Evolutionary conservation across 805 yeast species (phyloP), one percentile per base, ranked within the genome.

Genomic region (Starmera caribaea): DNA sequence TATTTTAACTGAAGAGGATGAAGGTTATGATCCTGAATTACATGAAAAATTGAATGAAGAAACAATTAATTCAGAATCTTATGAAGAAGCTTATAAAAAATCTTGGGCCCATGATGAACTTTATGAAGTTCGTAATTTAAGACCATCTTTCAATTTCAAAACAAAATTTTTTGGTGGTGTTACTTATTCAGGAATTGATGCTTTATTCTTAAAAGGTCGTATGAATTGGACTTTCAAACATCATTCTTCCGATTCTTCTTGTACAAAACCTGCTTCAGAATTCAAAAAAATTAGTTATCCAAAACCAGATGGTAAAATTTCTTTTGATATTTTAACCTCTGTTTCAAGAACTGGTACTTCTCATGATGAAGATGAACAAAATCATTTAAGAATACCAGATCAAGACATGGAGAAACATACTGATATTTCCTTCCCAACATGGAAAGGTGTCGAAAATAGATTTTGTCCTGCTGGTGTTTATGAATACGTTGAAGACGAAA

Each of bases 401-500:
- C 86, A 81, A 58, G 79, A 81, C 51, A 55, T 73, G 49, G 66
- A 71, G 21, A 66, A 72, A 48, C 96, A 90, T 60, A 76, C 94
- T 0, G 69, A 71, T 32, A 63, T 59, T 12, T 66, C 87, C 21
- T 92, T 74, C 63, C 88, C 90, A 11, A 76, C 71, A 47, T 92
- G 66, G 65, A 68, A 84, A 58, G 98, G 98, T 16, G 70, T 92
- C 16, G 98, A 92, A 61, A 80, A 77, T 54, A 69, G 94, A 45
- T 92, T 92, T 68, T 92, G 98, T 55, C 98, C 98, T 4, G 98
- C 98, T 16, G 98, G 98, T 17, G 98, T 92, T 11, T 92, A 92
- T 61, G 98, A 92, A 63, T 92, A 86, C 54, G 60, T 72, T 16
- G 79, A 81, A 45, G 92, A 84, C 56, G 81, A 74, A 38, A 53